Evolutionary conservation across 2,329 filamentous ascomycete genomes (phyloP).

Genomic region (Colletotrichum lupini): DNA sequence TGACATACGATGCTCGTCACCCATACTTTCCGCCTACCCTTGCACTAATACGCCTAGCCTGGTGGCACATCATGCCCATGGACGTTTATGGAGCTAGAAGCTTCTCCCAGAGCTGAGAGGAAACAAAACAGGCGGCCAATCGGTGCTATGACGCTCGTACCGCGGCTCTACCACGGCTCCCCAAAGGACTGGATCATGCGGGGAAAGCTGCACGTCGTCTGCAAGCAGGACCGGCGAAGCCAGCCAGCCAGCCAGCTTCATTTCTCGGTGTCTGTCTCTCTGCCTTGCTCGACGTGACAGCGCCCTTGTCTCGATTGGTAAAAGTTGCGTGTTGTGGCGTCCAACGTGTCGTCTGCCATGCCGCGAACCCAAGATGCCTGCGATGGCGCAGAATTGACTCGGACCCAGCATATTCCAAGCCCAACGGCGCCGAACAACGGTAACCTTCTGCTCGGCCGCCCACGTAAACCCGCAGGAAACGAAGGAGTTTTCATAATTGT

Average conservation of each 20-base stretch:
- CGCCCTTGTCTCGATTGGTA: constrained; percentile 5
- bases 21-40: neutral
- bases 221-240: neutral
- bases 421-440: neutral
- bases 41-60: neutral
- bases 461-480: neutral
- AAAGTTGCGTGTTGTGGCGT: constrained; percentile 26
- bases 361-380: neutral
- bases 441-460: neutral
- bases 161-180: constrained; percentile 17
- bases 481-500: neutral
- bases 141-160: constrained; percentile 3
- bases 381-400: constrained; percentile 7
- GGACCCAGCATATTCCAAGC: neutral
- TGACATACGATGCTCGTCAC: constrained; percentile 31
- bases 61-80: neutral
- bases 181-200: neutral
- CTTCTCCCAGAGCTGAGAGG: neutral
- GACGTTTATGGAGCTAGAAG: neutral
- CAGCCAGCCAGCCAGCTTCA: neutral
- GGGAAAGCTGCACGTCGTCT: neutral
- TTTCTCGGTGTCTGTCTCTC: neutral
- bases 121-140: neutral
- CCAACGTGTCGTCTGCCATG: constrained; percentile 25
- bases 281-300: constrained; percentile 1